Percentiles rank a stretch among this genome's conserved stretches.
Conservation (phyloP, 768 basidiomycete species). For the Rhizopogon vesiculosus region DNA sequence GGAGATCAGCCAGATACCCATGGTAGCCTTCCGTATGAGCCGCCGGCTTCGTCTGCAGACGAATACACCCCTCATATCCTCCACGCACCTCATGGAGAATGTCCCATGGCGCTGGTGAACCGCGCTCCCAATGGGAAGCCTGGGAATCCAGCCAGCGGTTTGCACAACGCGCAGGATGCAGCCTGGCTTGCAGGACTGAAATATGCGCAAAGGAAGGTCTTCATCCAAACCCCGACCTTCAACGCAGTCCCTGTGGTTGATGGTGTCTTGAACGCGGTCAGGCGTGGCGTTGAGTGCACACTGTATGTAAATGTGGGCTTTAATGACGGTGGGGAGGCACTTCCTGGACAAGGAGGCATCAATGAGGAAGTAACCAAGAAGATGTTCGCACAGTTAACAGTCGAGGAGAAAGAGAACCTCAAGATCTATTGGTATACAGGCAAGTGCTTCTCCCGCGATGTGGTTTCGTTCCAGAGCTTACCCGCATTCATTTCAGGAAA, state of each 20-base stretch:
- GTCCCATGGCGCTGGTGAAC: conserved; percentile 65
- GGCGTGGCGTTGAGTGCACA: conserved; percentile 54
- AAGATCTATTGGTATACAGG: conserved; percentile 54
- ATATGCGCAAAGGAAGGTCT: conserved; percentile 56
- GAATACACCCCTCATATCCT: conserved; percentile 61
- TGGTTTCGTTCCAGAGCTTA: neutral
- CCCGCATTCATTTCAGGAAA: conserved; percentile 32
- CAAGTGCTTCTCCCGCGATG: conserved; percentile 4
- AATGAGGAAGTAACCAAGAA: conserved; percentile 63
- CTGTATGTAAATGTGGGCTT: conserved; percentile 57
- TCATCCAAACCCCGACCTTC: conserved; percentile 72
- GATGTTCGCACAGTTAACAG: conserved; percentile 49
- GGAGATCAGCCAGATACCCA: conserved; percentile 30
- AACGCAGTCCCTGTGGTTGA: conserved; percentile 62
- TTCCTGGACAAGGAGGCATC: conserved; percentile 67
- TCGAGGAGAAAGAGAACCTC: conserved; percentile 40
- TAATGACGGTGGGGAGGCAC: conserved; percentile 54
- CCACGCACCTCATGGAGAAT: conserved; percentile 49
- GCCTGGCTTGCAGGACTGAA: conserved; percentile 65
- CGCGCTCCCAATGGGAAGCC: conserved; percentile 55
- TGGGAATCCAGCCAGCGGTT: conserved; percentile 33
- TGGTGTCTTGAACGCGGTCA: conserved; percentile 54
- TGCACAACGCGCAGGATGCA: conserved; percentile 57
- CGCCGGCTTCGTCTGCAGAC: conserved; percentile 25
- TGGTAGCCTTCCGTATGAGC: conserved; percentile 23